A percentile compares a stretch with the other conserved stretches of the same genome.
Evolutionary conservation across 1,284 basidiomycete species (phyloP).

Genomic region (Sparassis latifolia): DNA sequence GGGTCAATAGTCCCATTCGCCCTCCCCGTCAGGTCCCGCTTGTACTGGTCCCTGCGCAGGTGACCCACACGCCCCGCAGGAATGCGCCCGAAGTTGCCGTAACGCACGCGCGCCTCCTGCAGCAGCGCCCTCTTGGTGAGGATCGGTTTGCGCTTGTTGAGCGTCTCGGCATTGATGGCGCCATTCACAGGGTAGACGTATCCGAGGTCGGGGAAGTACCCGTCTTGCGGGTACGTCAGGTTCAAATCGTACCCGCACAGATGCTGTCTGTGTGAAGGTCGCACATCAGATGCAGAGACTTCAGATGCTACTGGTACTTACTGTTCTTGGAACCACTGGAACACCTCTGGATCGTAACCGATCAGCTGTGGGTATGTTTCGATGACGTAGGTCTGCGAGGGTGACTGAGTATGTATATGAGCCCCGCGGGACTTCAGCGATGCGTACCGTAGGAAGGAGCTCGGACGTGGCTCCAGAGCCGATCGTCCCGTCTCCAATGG

Average conservation of each 20-base stretch:
- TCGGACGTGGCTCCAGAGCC: constrained; percentile 41
- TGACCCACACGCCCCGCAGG: background rate
- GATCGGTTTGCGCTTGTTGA: constrained; percentile 2
- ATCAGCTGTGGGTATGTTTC: constrained; percentile 72
- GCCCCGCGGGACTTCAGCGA: background rate
- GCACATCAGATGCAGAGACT: background rate
- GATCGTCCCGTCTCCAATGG: constrained; percentile 63
- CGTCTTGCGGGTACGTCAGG: constrained; percentile 62
- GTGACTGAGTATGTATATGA: background rate
- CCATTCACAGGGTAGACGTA: constrained; percentile 2
- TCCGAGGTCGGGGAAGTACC: constrained; percentile 39
- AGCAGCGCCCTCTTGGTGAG: constrained; percentile 6
- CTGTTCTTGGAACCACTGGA: constrained; percentile 64
- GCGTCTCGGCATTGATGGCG: constrained; percentile 1
- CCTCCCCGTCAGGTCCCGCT: constrained; percentile 20
- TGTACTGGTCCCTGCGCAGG: constrained; percentile 8
- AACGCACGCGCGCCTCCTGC: constrained; percentile 1
- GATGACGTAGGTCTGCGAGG: constrained; percentile 42
- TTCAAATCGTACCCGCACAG: constrained; percentile 64
- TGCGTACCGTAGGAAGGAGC: constrained; percentile 45
- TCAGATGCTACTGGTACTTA: constrained; percentile 26
- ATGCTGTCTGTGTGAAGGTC: constrained; percentile 40
- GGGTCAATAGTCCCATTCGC: constrained; percentile 27
- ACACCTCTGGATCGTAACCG: constrained; percentile 58
- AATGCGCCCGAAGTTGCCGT: background rate